Conservation (phyloP, 2,329 filamentous ascomycete species). For the Penicillium olsonii region DNA sequence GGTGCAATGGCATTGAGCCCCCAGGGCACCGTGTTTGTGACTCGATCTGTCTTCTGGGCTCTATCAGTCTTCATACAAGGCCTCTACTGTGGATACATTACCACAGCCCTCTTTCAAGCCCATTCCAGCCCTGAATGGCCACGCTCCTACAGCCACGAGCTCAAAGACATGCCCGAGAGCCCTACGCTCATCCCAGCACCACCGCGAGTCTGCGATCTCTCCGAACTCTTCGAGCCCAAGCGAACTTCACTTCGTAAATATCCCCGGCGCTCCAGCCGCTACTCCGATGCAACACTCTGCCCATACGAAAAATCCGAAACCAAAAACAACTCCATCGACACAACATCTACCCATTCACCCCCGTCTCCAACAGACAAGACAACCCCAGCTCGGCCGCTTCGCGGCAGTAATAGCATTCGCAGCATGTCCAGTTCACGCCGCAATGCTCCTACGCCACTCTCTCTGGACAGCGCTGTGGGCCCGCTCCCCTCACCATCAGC, state of each 20-base stretch:
- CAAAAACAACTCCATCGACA: slow-evolving; percentile 27
- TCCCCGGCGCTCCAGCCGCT: slow-evolving; percentile 31
- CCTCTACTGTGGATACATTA: slow-evolving; percentile 32
- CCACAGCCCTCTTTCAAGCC: slow-evolving; percentile 16
- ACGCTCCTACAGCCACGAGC: slow-evolving; percentile 25
- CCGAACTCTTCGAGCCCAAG: slow-evolving; percentile 23
- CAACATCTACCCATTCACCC: slow-evolving; percentile 16
- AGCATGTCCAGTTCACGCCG: slow-evolving; percentile 25
- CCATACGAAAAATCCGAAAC: slow-evolving; percentile 24
- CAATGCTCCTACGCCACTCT: slow-evolving; percentile 22
- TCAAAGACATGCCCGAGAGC: slow-evolving; percentile 21
- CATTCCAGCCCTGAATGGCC: slow-evolving; percentile 24
- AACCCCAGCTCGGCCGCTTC: slow-evolving; percentile 14
- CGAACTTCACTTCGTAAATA: slow-evolving; percentile 28
- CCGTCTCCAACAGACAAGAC: slow-evolving; percentile 13
- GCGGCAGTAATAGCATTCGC: slow-evolving; percentile 16
- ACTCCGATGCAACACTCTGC: slow-evolving; percentile 33
- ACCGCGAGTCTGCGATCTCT: slow-evolving; percentile 12
- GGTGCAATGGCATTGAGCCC: slow-evolving; percentile 28
- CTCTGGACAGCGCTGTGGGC: slow-evolving; percentile 28
- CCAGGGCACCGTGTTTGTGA: slow-evolving; percentile 28
- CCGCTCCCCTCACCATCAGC: slow-evolving; percentile 23
- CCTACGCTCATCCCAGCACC: slow-evolving; percentile 14
- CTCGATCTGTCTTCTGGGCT: slow-evolving; percentile 40
- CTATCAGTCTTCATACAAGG: slow-evolving; percentile 35